These are phyloP conservation scores for Ustilago curta DNA, from an alignment of 1,284 basidiomycete species.

Conservation along the genomic window DNA sequence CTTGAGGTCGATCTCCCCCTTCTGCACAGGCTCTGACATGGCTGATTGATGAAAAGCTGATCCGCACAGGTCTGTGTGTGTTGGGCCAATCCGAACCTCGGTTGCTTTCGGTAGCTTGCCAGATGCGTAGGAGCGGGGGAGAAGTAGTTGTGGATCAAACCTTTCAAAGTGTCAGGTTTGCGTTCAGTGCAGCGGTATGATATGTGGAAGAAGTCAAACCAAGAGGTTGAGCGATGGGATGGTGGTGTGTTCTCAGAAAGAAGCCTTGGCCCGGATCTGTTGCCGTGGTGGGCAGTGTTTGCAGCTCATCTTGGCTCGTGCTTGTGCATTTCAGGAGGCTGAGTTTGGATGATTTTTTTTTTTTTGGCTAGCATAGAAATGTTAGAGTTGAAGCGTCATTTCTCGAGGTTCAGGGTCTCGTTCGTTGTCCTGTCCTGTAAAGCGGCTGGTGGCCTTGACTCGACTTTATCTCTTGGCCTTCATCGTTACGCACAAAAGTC, in stretches of 20 bases:
- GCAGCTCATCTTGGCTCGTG: conserved; percentile 19
- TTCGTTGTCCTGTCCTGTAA: neutral
- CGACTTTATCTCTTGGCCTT: conserved; percentile 5
- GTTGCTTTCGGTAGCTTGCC: neutral
- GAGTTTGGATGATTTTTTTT: conserved; percentile 2
- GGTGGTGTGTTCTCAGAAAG: conserved; percentile 1
- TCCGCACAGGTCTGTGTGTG: neutral
- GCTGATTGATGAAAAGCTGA: conserved; percentile 3
- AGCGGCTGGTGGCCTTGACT: conserved; percentile 7
- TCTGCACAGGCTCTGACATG: conserved; percentile 51
- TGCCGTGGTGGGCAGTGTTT: conserved; percentile 15
- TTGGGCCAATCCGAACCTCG: conserved; percentile 2
- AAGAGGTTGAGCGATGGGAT: neutral
- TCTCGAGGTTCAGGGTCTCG: neutral
- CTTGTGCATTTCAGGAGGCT: conserved; percentile 8
- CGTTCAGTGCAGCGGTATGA: neutral
- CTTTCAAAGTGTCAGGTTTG: neutral
- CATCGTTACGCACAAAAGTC: conserved; percentile 9
- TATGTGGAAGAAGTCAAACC: neutral
- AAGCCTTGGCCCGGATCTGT: neutral
- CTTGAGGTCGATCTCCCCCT: conserved; percentile 47
- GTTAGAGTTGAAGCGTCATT: conserved; percentile 8
- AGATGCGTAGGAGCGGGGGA: neutral
- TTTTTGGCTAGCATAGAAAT: neutral
- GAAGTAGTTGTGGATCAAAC: neutral